Base-by-base conservation (phyloP, 2,329 filamentous ascomycete genomes). In the Elsinoe ampelina region DNA sequence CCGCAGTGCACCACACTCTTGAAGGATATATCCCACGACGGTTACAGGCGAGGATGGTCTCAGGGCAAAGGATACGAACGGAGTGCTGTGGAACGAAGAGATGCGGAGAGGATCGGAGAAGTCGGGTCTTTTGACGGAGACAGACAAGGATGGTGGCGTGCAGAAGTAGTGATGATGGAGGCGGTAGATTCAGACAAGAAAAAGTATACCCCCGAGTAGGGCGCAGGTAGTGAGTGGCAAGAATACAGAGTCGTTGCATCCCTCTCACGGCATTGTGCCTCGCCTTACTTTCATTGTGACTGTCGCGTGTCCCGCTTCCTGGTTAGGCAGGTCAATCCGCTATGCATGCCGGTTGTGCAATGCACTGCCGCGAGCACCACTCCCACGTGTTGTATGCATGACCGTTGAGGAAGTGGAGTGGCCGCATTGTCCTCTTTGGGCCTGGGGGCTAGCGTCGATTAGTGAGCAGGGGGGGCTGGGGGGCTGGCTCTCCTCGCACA, bases 11-110 rank as follows among this genome's bases (percentile, higher is more conserved):
- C 17, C 48, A 30, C 26, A 30, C 26, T 30, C 26, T 30, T 34
- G 48, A 52, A 52, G 48, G 48, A 52, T 52, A 50, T 47, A 52
- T 39, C 48, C 47, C 47, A 34, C n/a, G 41, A 34, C n/a, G 41
- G 41, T 22, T 22, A 22, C 10, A 39, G 26, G n/a, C 34, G 35
- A 52, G 48, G 48, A 52, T 52, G 48, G 35, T 39, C 17, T 36
- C 45, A 50, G 45, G 30, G 30, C 32, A 39, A 35, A 19, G 34
- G 13, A n/a, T 7, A 30, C 26, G 26, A 30, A 36, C 45, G 48
- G 19, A 20, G 48, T 52, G 48, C 13, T 52, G 48, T 38, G 48
- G 48, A 35, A 52, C 26, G 26, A 30, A 20, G 48, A 38, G 48
- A 34, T 38, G 17, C 13, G 48, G 48, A 52, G 17, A 34, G 30